These are phyloP conservation scores for Macrolepiota fuliginosa DNA, from an alignment of 768 basidiomycete genomes.

Conservation along the genomic window DNA sequence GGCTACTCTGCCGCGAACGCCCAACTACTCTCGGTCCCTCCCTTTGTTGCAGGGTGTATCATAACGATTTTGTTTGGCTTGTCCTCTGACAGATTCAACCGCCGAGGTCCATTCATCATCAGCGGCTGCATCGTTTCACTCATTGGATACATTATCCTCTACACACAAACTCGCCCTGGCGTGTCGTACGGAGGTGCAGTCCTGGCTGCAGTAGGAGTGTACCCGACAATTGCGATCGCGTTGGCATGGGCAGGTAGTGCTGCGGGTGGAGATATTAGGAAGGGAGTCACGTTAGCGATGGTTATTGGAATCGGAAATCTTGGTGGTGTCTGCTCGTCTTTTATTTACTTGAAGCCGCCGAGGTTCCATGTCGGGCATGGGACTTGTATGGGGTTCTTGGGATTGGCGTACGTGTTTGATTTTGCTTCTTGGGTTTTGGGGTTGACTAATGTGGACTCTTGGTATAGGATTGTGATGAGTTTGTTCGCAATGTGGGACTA, in stretches of 20 bases:
- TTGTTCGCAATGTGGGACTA: conserved; percentile 49
- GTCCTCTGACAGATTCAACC: conserved; percentile 37
- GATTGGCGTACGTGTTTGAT: conserved; percentile 27
- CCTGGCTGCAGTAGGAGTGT: conserved; percentile 51
- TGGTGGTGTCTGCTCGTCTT: conserved; percentile 42
- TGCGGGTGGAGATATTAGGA: conserved; percentile 51
- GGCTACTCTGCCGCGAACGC: conserved; percentile 48
- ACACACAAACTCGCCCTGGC: conserved; percentile 29
- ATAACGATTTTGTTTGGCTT: conserved; percentile 40
- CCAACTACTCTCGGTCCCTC: conserved; percentile 50
- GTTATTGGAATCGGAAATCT: conserved; percentile 55
- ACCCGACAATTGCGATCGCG: conserved; percentile 43
- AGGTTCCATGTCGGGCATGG: conserved; percentile 38
- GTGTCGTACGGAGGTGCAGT: conserved; percentile 47
- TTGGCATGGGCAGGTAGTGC: conserved; percentile 58
- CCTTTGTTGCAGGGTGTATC: conserved; percentile 45
- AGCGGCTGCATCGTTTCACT: conserved; percentile 38
- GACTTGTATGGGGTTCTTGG: conserved; percentile 28
- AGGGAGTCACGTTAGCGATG: conserved; percentile 44
- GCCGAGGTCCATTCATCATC: conserved; percentile 50
- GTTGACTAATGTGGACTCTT: not conserved
- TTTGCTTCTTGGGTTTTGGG: not conserved
- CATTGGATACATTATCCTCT: conserved; percentile 50
- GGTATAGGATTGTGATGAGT: conserved; percentile 33
- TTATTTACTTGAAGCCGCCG: conserved; percentile 36